Base-by-base conservation (phyloP, 305 asterid species). In the Vinca major region DNA sequence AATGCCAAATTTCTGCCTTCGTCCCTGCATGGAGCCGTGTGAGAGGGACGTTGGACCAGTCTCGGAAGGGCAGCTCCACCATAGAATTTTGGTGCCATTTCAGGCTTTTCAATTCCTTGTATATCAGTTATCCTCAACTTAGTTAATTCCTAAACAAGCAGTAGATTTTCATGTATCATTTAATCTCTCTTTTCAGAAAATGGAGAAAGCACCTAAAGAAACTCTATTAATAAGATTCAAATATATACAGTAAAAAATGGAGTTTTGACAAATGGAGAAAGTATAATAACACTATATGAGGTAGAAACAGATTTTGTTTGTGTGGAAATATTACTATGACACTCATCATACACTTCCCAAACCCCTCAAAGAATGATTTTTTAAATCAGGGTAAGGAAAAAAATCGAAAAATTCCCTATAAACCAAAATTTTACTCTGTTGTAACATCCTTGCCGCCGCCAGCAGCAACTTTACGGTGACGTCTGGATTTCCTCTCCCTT, bases 401-500 rank as follows among this genome's bases (percentile, higher is more conserved):
- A 82, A 69, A 11, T 45, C 17, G 73, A 77, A 75, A 53, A 72
- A 75, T 76, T 43, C 62, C 74, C 79, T 26, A 26, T 26, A 26
- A 74, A 77, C 65, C 82, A 77, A 79, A 88, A 81, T 62, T 76
- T 77, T 69, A 79, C 67, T 60, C 75, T 62, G 73, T 74, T 60
- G 36, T 57, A 37, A 67, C 60, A 71, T 82, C 86, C 73, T 76
- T 81, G 71, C 74, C 74, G 47, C 86, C 92, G 50, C 86, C 92
- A 12, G 75, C 67, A 47, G 57, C 73, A 75, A 83, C 81, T 82
- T 90, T 91, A 76, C 92, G 81, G 70, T 88, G 95, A 44, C 86
- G 94, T 80, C 69, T 84, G 44, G 92, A 74, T 74, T 83, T 85
- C 74, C 87, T 73, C 14, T 85, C 88, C 74, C 70, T 80, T 71